phyloP scores from a whole-genome alignment of 2,329 filamentous ascomycete genomes.

The Parastagonospora avenae region DNA sequence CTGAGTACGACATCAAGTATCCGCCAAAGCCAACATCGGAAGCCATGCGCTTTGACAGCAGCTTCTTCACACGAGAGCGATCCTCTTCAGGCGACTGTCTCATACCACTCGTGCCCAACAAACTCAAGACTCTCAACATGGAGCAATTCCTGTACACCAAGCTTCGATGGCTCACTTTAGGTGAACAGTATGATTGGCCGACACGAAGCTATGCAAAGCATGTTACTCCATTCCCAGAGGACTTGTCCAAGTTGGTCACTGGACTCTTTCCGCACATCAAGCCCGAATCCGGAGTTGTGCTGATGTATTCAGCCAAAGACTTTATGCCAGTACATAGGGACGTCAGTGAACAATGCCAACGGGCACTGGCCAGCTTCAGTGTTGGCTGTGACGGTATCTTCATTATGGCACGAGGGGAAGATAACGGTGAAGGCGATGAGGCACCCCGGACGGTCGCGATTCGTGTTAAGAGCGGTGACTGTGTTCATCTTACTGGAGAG shows the following conservation, averaged over 20 bases:
- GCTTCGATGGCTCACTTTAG: slow-evolving; percentile 92
- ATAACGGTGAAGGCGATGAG: slow-evolving; percentile 36
- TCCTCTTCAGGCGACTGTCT: slow-evolving; percentile 29
- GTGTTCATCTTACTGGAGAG: slow-evolving; percentile 81
- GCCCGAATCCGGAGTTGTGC: slow-evolving; percentile 89
- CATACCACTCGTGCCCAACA: slow-evolving; percentile 67
- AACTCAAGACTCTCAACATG: slow-evolving; percentile 76
- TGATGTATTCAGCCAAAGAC: slow-evolving; percentile 89
- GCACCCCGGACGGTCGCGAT: slow-evolving; percentile 41
- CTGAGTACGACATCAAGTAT: slow-evolving; percentile 77
- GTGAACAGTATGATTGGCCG: slow-evolving; percentile 97
- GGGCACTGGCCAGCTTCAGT: slow-evolving; percentile 82
- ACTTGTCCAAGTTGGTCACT: slow-evolving; percentile 72
- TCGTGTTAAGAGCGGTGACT: slow-evolving; percentile 79
- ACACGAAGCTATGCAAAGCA: slow-evolving; percentile 76
- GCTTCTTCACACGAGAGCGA: slow-evolving; percentile 42
- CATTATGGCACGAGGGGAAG: slow-evolving; percentile 64
- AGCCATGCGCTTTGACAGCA: slow-evolving; percentile 30
- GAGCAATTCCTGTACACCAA: slow-evolving; percentile 77
- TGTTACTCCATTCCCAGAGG: slow-evolving; percentile 75
- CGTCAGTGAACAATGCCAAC: slow-evolving; percentile 84
- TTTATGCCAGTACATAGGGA: slow-evolving; percentile 93
- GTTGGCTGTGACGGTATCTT: slow-evolving; percentile 92
- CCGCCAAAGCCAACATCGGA: slow-evolving; percentile 43
- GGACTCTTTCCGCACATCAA: slow-evolving; percentile 77